phyloP scores from a whole-genome alignment of 495 filamentous ascomycete genomes.

The Penicillium turbatum region DNA sequence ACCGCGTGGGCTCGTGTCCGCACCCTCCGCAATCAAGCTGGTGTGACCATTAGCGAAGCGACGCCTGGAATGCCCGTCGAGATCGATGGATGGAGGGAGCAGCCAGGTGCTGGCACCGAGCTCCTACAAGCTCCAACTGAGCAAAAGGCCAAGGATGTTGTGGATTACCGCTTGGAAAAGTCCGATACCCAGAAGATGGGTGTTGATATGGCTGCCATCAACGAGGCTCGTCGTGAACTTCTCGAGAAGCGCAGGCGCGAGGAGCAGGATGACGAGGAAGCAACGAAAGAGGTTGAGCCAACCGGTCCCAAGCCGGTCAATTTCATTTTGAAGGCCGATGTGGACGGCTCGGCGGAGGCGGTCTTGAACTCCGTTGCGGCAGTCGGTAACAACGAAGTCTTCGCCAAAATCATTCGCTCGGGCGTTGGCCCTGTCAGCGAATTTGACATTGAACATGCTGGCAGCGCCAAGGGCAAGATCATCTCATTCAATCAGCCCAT shows the following conservation, averaged over 20 bases:
- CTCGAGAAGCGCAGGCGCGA: slow-evolving; percentile 55
- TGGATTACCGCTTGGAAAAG: slow-evolving; percentile 66
- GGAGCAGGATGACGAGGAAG: slow-evolving; percentile 31
- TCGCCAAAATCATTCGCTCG: slow-evolving; percentile 68
- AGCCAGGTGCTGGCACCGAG: slow-evolving; percentile 83
- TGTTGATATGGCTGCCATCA: slow-evolving; percentile 72
- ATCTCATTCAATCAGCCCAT: slow-evolving; percentile 82
- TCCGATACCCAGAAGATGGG: slow-evolving; percentile 56
- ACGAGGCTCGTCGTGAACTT: slow-evolving; percentile 59
- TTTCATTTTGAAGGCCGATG: slow-evolving; percentile 90
- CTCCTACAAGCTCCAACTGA: slow-evolving; percentile 79
- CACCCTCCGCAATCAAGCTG: slow-evolving; percentile 79
- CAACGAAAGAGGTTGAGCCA: slow-evolving; percentile 23
- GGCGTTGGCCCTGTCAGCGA: slow-evolving; percentile 75
- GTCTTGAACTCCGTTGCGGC: slow-evolving; percentile 67
- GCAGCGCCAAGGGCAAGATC: slow-evolving; percentile 62
- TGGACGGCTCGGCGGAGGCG: slow-evolving; percentile 88
- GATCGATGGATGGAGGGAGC: slow-evolving; percentile 90
- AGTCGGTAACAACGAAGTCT: slow-evolving; percentile 79
- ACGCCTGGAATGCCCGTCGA: slow-evolving; percentile 86
- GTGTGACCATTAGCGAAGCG: slow-evolving; percentile 64
- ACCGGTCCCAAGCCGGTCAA: slow-evolving; percentile 61
- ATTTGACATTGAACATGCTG: slow-evolving; percentile 85
- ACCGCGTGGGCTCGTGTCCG: slow-evolving; percentile 79
- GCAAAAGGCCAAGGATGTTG: slow-evolving; percentile 72